Base-by-base conservation (phyloP, 257 asterid species). In the Penstemon eatonii region DNA sequence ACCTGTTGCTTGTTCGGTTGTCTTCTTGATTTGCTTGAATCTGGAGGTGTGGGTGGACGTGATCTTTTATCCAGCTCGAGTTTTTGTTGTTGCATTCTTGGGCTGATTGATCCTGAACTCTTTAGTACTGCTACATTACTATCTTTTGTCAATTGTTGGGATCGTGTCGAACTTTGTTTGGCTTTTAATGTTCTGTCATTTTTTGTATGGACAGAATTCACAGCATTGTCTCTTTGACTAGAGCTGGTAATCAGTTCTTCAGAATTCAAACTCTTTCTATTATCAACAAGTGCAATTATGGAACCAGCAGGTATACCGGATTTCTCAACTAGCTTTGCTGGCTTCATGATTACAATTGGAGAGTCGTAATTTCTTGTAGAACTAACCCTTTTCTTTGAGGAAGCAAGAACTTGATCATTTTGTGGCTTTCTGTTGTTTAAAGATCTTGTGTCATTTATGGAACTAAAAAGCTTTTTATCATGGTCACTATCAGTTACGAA, bases 341-440 rank as follows among this genome's bases (percentile, higher is more conserved):
- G 92, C 70, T 93, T 93, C 97, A 90, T 87, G 72, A 93, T 85
- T 71, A 93, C 97, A 74, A 90, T 87, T 6, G 97, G 89, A 54
- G 96, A 86, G 70, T 89, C 96, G 6, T 70, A 73, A 56, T 71
- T 72, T 63, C 70, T 81, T 54, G 78, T 39, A 15, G 87, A 73
- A 70, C 61, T 73, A 4, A 74, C 13, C 65, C 69, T 83, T 72
- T 75, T 80, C 73, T 58, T 89, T 13, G 79, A n/a, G 50, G 78
- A 68, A 51, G 74, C 60, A 63, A 81, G 71, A 71, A 50, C 73
- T 43, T 73, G 75, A 68, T 74, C 83, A n/a, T 54, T 66, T 56
- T 72, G 87, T 66, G 68, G 77, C 75, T 70, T 86, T 70, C 76
- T 76, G 42, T 69, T 74, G 70, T 81, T 82, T 52, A 64, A 58